Evolutionary conservation across 2,329 filamentous ascomycete genomes (phyloP).

Genomic region (Tolypocladium amazonense): DNA sequence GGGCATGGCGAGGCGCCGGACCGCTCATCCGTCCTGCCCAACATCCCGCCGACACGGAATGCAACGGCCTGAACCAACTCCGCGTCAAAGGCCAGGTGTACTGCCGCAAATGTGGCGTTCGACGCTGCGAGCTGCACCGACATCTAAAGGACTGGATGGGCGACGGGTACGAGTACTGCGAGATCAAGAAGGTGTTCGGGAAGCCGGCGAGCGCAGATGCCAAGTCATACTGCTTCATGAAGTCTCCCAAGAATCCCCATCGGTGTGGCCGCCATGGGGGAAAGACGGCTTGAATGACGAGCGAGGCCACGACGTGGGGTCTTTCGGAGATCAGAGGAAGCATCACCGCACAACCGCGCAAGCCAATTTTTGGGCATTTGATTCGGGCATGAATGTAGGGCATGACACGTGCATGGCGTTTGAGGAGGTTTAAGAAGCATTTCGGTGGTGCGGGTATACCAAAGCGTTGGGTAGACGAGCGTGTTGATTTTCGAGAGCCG

Average conservation of each 20-base stretch:
- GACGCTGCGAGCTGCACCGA: conserved; percentile 51
- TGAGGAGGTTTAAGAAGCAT: neutral
- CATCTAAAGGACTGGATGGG: conserved; percentile 53
- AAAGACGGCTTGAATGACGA: conserved; percentile 8
- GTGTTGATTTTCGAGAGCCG: neutral
- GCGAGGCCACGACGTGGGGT: neutral
- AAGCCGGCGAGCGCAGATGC: conserved; percentile 33
- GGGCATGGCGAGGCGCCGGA: conserved; percentile 49
- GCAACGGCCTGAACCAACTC: conserved; percentile 30
- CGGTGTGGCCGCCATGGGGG: conserved; percentile 46
- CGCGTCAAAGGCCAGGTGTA: conserved; percentile 48
- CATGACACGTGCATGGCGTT: neutral
- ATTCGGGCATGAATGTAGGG: neutral
- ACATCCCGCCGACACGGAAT: neutral
- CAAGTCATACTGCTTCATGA: conserved; percentile 45
- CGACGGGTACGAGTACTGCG: conserved; percentile 46
- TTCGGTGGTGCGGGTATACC: neutral
- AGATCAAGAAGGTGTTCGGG: conserved; percentile 47
- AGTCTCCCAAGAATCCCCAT: conserved; percentile 46
- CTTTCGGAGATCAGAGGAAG: neutral
- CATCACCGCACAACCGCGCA: neutral
- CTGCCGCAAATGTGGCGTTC: conserved; percentile 51
- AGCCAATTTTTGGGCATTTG: neutral
- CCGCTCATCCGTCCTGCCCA: conserved; percentile 23
- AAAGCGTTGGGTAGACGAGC: neutral